Evolutionary conservation across 345 rosid species (phyloP), one percentile per base, ranked within the genome.

Genomic region (Mallotus nudiflorus): DNA sequence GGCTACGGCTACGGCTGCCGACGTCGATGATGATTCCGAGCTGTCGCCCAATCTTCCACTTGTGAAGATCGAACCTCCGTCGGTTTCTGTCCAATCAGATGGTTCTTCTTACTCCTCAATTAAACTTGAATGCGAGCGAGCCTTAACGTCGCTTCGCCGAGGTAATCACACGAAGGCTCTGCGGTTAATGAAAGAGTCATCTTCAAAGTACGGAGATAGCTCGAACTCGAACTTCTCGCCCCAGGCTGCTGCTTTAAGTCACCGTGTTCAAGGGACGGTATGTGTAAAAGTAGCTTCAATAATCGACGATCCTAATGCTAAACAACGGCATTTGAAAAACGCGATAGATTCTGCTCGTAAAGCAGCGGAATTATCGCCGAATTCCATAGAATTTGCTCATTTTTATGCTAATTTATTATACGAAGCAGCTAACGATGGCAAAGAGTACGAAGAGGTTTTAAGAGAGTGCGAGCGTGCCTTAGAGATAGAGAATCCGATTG

Each of bases 161-260:
- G 99, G 99, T 24, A 92, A 92, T 81, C 90, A 92, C 79, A 89
- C 72, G 61, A 92, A 89, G 75, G 97, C 97, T 68, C 79, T 90
- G 39, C 87, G 97, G 53, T 85, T 90, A 10, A 90, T 95, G 89
- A 95, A 90, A 82, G 94, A 90, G n/a, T 82, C 84, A 1, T 83
- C 87, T 62, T 40, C 82, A 6, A 86, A 83, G 35, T 85, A 90
- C 59, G 90, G 67, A 1, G 58, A 86, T 77, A 63, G 70, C 83
- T 76, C 84, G 4, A 42, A 42, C 46, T 42, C 46, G 9, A 12
- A n/a, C n/a, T n/a, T n/a, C n/a, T n/a, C 14, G 53, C 66, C 72
- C 13, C 74, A 77, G 40, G 80, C 89, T 37, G 91, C 97, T 33
- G 92, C 97, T 42, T 78, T 92, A 55, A 66, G 84, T 50, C 76